Conservation (phyloP, 345 rosid species). For the Murraya paniculata region DNA sequence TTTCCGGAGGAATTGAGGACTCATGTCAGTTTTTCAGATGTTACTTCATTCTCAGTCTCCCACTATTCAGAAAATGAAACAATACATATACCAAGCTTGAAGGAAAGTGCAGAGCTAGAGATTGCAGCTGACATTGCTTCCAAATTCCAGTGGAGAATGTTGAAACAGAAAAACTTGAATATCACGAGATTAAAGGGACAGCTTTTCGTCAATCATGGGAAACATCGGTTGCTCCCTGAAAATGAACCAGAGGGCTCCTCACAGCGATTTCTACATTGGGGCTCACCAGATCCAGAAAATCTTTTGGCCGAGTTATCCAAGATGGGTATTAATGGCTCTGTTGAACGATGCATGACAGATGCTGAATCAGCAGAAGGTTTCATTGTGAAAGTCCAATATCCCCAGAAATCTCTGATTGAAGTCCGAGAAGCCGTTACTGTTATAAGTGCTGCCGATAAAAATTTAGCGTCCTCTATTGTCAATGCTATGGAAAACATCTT, state of each 20-base stretch:
- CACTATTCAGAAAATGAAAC: constrained; percentile 54
- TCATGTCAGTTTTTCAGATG: constrained; percentile 27
- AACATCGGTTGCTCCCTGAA: constrained; percentile 37
- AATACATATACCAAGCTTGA: constrained; percentile 32
- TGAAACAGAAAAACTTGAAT: constrained; percentile 32
- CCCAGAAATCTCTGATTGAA: constrained; percentile 45
- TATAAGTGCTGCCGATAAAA: constrained; percentile 42
- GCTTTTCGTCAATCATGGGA: constrained; percentile 46
- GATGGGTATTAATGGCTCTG: constrained; percentile 48
- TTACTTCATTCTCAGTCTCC: constrained; percentile 27
- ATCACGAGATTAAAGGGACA: constrained; percentile 64
- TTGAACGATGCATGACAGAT: constrained; percentile 28
- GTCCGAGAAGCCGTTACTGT: constrained; percentile 37
- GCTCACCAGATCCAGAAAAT: constrained; percentile 43
- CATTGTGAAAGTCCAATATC: constrained; percentile 35
- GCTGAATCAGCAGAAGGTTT: constrained; percentile 24
- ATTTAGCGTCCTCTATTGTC: constrained; percentile 40
- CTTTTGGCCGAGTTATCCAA: constrained; percentile 45
- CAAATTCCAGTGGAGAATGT: constrained; percentile 43
- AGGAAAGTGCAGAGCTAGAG: constrained; percentile 37
- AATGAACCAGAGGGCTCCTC: constrained; percentile 24
- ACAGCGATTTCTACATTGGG: constrained; percentile 46
- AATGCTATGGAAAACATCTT: constrained; percentile 42
- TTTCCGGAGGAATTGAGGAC: constrained; percentile 53
- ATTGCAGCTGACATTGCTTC: constrained; percentile 56